Conservation (phyloP, 225 moss, liverwort and hornwort species). For the Polytrichum commune region DNA sequence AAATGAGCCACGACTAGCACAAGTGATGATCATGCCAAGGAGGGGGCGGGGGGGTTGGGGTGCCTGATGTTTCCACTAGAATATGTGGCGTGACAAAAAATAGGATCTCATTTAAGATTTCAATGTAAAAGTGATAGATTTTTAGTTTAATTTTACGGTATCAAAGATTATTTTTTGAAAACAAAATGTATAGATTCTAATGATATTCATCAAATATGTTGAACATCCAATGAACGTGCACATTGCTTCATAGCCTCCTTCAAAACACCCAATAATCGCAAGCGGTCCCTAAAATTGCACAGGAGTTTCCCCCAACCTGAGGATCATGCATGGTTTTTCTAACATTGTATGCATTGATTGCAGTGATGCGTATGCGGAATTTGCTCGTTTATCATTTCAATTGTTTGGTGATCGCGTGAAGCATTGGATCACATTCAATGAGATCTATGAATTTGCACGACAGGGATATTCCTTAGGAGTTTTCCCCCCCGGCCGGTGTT, state of each 20-base stretch:
- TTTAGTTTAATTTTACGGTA: no score
- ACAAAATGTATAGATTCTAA: no score
- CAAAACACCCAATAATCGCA: background rate
- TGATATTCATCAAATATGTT: no score
- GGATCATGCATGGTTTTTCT: background rate
- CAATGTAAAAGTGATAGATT: background rate
- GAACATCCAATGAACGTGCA: background rate
- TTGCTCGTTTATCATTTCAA: constrained; percentile 33
- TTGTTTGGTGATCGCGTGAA: constrained; percentile 56
- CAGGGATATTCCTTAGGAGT: constrained; percentile 37
- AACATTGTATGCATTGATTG: background rate
- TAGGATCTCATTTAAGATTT: background rate
- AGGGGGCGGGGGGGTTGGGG: background rate
- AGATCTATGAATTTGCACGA: constrained; percentile 30
- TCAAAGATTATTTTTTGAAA: no score
- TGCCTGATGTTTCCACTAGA: background rate
- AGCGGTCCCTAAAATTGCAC: background rate
- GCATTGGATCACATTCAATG: constrained; percentile 52
- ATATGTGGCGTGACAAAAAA: background rate
- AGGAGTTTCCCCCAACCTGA: no score
- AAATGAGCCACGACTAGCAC: no score
- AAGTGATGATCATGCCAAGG: background rate
- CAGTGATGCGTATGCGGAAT: constrained; percentile 31
- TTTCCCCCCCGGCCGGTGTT: constrained; percentile 50
- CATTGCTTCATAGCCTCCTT: background rate